Conservation (phyloP, 2,329 filamentous ascomycete genomes). For the Amesomyces nigricolor region DNA sequence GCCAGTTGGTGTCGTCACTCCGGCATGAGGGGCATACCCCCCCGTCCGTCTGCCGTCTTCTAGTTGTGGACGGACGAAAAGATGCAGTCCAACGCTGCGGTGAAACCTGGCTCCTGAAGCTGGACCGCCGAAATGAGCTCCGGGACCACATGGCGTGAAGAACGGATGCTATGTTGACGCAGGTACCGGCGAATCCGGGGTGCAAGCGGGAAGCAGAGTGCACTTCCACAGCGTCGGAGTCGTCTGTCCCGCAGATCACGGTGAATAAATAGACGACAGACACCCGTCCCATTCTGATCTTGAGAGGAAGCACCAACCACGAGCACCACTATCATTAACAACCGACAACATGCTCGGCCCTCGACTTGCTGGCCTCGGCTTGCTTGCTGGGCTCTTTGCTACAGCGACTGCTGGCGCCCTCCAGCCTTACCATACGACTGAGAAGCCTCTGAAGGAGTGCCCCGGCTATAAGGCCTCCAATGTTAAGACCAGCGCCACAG, state of each 20-base stretch:
- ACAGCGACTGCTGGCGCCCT: slow-evolving; percentile 6
- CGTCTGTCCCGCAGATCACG: background rate
- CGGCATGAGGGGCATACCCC: no score
- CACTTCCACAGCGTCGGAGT: background rate
- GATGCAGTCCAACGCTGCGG: background rate
- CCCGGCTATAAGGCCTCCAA: slow-evolving; percentile 58
- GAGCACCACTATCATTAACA: background rate
- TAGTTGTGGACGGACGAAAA: background rate
- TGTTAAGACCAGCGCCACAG: slow-evolving; percentile 43
- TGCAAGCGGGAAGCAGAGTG: background rate
- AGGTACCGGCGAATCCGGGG: background rate
- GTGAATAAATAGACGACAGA: slow-evolving; percentile 7
- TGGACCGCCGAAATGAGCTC: background rate
- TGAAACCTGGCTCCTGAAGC: background rate
- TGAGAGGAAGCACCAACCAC: background rate
- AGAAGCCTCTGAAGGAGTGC: slow-evolving; percentile 37
- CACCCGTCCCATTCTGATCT: background rate
- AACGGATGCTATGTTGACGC: background rate
- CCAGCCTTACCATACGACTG: slow-evolving; percentile 19
- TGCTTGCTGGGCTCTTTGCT: slow-evolving; percentile 19
- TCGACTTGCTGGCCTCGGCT: slow-evolving; percentile 19
- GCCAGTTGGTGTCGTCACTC: no score
- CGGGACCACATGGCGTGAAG: no score
- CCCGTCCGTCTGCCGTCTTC: no score
- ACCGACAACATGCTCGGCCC: slow-evolving; percentile 18